Base-by-base conservation (phyloP, 202 grass and related monocot genomes). In the Bolboschoenoplectus hybrid region DNA sequence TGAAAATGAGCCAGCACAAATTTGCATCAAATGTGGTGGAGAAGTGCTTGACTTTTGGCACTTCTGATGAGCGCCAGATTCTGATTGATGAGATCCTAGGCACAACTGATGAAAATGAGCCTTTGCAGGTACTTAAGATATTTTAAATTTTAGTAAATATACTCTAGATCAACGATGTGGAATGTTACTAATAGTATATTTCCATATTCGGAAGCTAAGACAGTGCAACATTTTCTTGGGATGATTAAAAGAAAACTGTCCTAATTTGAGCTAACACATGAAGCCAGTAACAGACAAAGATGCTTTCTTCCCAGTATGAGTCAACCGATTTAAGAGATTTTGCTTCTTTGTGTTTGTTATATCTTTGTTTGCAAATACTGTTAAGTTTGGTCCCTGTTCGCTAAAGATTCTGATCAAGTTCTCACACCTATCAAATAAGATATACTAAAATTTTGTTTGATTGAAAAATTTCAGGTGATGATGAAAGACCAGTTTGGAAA, bases 401-500 rank as follows among this genome's bases (percentile, higher is more conserved):
- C 36, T 44, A 19, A 63, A 65, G 38, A 17, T 77, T 62, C 7
- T 36, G 43, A 52, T 83, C 47, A 16, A 63, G 40, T 52, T 50
- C 45, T 52, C 20, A 16, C 9, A 68, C 34, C 60, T 34, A 13
- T 62, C 16, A 68, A 34, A n/a, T 69, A 20, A 84, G 34, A 46
- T 63, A 13, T 20, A 43, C 41, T 81, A 46, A 39, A 14, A 53
- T 32, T 3, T 82, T 40, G 4, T 63, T 26, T 53, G 9, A 34
- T 57, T 35, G 44, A 68, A 20, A 20, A 56, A 51, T 92, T 57
- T 14, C 86, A 98, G 97, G 93, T 91, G 61, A 98, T 98, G 97
- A 98, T 98, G 97, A 98, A 98, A 89, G 97, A 98, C 83, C 97
- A 98, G 89, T 98, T 95, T 86, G 96, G 84, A 12, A 98, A 98